phyloP scores from a whole-genome alignment of 805 yeast species.

The Zygosaccharomyces bisporus region DNA sequence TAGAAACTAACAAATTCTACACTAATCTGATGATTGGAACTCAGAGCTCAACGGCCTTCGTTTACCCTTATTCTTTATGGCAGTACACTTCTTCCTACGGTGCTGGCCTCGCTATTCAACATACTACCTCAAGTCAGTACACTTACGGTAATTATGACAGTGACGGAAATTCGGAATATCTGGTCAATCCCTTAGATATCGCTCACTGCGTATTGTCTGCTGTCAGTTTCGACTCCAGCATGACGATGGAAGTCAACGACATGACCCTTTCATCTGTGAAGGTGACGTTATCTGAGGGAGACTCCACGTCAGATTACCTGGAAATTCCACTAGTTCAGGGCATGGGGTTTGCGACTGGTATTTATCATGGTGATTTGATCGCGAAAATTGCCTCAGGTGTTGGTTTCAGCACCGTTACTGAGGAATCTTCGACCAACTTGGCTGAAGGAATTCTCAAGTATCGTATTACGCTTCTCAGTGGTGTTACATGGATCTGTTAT shows the following conservation, averaged over 20 bases:
- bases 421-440: slow-evolving; percentile 33
- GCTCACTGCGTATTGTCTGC: slow-evolving; percentile 58
- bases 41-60: slow-evolving; percentile 53
- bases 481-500: slow-evolving; percentile 50
- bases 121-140: slow-evolving; percentile 42
- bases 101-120: slow-evolving; percentile 62
- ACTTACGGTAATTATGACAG: slow-evolving; percentile 46
- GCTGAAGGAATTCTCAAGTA: slow-evolving; percentile 42
- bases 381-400: slow-evolving; percentile 46
- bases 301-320: slow-evolving; percentile 37
- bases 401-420: slow-evolving; percentile 37
- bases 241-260: slow-evolving; percentile 42
- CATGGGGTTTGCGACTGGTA: slow-evolving; percentile 54
- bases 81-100: slow-evolving; percentile 43
- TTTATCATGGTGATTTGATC: slow-evolving; percentile 34
- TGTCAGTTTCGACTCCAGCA: slow-evolving; percentile 40
- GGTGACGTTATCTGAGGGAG: slow-evolving; percentile 38
- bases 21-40: slow-evolving; percentile 56
- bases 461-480: slow-evolving; percentile 45
- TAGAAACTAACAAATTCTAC: slow-evolving; percentile 75
- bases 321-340: slow-evolving; percentile 55
- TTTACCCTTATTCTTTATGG: slow-evolving; percentile 66
- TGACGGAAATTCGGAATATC: slow-evolving; percentile 40
- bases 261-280: slow-evolving; percentile 51
- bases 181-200: slow-evolving; percentile 52